Base-by-base conservation (phyloP, 2,329 filamentous ascomycete species). In the Xylaria sp. region DNA sequence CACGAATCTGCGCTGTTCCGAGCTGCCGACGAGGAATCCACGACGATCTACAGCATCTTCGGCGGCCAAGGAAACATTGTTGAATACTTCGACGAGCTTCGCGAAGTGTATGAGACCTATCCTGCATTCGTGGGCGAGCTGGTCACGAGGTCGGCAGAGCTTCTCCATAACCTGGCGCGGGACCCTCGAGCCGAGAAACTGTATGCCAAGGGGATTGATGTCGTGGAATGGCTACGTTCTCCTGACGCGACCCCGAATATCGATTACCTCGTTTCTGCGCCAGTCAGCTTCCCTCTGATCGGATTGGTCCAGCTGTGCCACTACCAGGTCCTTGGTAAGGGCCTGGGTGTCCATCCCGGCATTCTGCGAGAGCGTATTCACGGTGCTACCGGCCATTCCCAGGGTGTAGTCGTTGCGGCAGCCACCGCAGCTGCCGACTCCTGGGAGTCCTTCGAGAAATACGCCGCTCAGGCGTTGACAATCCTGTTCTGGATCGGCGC, bases 401-500 rank as follows among this genome's bases (percentile, higher is more conserved):
- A 99, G 80, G 96, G 96, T 79, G 90, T 99, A 20, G 92, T 99
- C 69, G 94, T 97, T 70, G 96, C 96, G 28, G 94, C 95, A 34
- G 93, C 93, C 28, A 97, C 96, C 67, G 92, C 97, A 1, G 93
- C 95, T 5, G 93, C 94, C 4, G 92, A 93, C 73, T 94, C 92
- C 32, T 99, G 96, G 96, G 94, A 97, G 70, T 93, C 93, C 0
- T 99, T 96, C 80, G 89, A 92, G 72, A 90, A 92, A 76, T 89
- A 93, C 63, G 88, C 93, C 63, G 90, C 87, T 75, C 90, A 93
- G 73, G 92, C 95, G 2, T 84, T 99, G 71, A 96, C 93, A 34
- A 93, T 97, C 76, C 91, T 99, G 34, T 99, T 99, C 86, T 99
- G 96, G 96, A 97, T 99, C 73, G 96, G 97, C 78, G 90, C 95